Percentiles rank a stretch among this genome's conserved stretches.
phyloP scores from a whole-genome alignment of 768 basidiomycete genomes.

The Coprinopsis cinerea region DNA sequence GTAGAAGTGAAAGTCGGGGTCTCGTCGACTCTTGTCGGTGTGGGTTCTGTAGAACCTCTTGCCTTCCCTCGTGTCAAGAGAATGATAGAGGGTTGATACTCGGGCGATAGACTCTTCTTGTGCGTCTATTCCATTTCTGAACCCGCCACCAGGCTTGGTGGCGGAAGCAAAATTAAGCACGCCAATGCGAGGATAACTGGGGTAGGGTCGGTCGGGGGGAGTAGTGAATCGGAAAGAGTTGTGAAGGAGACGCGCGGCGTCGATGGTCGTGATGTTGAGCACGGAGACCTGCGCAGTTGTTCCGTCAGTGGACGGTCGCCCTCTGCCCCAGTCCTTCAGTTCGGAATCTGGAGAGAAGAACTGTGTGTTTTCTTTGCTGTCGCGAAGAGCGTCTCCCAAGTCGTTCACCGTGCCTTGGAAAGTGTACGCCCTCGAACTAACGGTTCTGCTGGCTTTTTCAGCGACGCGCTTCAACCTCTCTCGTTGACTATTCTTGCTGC shows the following conservation, averaged over 20 bases:
- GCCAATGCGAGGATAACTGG: slow-evolving; percentile 37
- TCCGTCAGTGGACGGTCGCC: slow-evolving; percentile 27
- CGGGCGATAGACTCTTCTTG: slow-evolving; percentile 81
- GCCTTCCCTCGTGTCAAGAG: slow-evolving; percentile 50
- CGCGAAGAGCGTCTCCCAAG: slow-evolving; percentile 16
- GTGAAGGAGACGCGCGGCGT: slow-evolving; percentile 43
- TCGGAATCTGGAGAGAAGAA: slow-evolving; percentile 25
- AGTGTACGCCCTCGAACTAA: slow-evolving; percentile 37
- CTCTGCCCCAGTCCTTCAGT: slow-evolving; percentile 21
- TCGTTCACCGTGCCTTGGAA: slow-evolving; percentile 15
- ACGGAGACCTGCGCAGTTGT: slow-evolving; percentile 35
- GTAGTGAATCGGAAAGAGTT: slow-evolving; percentile 15
- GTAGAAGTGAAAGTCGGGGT: slow-evolving; percentile 48
- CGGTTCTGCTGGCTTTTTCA: slow-evolving; percentile 38
- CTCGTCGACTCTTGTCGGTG: slow-evolving; percentile 23
- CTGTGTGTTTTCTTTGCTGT: slow-evolving; percentile 33
- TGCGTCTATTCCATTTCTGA: slow-evolving; percentile 64
- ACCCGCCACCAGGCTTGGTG: slow-evolving; percentile 71
- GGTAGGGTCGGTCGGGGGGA: slow-evolving; percentile 9
- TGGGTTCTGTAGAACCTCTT: slow-evolving; percentile 62
- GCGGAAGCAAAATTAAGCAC: slow-evolving; percentile 77
- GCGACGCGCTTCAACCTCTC: slow-evolving; percentile 32
- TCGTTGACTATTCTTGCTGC: slow-evolving; percentile 1
- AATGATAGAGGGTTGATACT: slow-evolving; percentile 62
- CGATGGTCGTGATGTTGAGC: slow-evolving; percentile 58